Base-by-base conservation (phyloP, 2,329 filamentous ascomycete genomes). In the Epichloe coenophiala region DNA sequence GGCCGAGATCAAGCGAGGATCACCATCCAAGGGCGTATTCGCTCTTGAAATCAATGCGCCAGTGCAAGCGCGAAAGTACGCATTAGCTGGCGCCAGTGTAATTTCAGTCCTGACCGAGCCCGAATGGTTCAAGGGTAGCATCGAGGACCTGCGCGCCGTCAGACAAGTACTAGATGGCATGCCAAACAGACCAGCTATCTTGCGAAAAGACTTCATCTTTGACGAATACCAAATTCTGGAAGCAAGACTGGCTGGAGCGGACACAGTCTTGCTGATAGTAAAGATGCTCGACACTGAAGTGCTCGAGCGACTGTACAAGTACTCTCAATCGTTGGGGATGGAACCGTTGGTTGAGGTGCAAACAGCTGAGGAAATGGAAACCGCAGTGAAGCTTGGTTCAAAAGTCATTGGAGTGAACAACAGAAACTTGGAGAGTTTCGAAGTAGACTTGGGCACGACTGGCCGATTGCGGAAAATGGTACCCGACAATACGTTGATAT, bases 41-140 rank as follows among this genome's bases (percentile, higher is more conserved):
- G 88, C 90, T 1, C 75, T 95, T 2, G 81, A 88, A 27, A 86
- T 90, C 21, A 93, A 86, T 59, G 93, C 93, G 9, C 89, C 93
- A 23, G 81, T 84, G 5, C 93, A 98, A 67, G 93, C 94, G 41
- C 82, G 83, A 56, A 88, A 85, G 58, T 98, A 98, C 65, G 93
- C 94, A 9, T 77, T 93, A 48, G 90, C 93, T 6, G 94, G 93
- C 13, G 93, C 93, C 45, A 97, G 91, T 64, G 88, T 95, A 39
- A 98, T 98, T 57, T 97, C 93, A 1, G 93, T 98, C n/a, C 77
- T 98, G 45, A 98, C 93, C 0, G 93, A 98, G 68, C 93, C 94
- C 0, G 86, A 97, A 63, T 98, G 93, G 93, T 98, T 98, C 75
- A 97, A 96, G 70, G 93, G 93, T 45, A 95, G 86, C 67, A 90